Evolutionary conservation across 169 alveolate genomes (phyloP), one percentile per base, ranked within the genome.

Genomic region (Plasmodium coatneyi): DNA sequence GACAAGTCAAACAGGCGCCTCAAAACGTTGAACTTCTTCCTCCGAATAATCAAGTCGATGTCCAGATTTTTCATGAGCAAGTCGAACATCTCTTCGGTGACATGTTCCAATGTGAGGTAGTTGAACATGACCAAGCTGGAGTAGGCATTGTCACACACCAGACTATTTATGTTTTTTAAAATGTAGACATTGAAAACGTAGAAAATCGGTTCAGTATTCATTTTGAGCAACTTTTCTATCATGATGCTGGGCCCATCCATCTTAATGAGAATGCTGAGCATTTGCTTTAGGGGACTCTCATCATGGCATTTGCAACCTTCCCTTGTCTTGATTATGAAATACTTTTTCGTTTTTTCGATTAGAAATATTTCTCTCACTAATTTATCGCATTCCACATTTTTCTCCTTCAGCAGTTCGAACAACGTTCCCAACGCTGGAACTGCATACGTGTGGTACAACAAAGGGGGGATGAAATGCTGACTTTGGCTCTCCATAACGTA

Each of bases 41-140:
- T 43, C 3, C 83, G 46, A 9, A 91, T 91, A 19, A 91, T 46
- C 25, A 60, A 5, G 5, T 46, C 81, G 10, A 91, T 54, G 16
- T 91, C 72, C 7, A 91, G 19, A 49, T 70, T 34, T 39, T 91
- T 80, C 28, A 91, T 81, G 28, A 91, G 41, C 52, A 91, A 71
- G n/a, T 91, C 95, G 22, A 80, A 91, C 95, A 91, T 91, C 83
- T 91, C 95, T 41, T 71, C 92, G 2, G 95, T 80, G 30, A 91
- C 81, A 56, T 81, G 46, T 19, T 91, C 95, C 52, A 28, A 56
- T 2, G 72, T 52, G 32, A 91, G 78, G 83, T 91, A 91, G 71
- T 91, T 91, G n/a, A 30, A 34, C 3, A 91, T 36, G 10, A 91
- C 95, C 80, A 82, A 36, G 39, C 76, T 46, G 7, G 95, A 91